Evolutionary conservation across 2,329 filamentous ascomycete genomes (phyloP).

Genomic region (Pseudocercospora cruenta): DNA sequence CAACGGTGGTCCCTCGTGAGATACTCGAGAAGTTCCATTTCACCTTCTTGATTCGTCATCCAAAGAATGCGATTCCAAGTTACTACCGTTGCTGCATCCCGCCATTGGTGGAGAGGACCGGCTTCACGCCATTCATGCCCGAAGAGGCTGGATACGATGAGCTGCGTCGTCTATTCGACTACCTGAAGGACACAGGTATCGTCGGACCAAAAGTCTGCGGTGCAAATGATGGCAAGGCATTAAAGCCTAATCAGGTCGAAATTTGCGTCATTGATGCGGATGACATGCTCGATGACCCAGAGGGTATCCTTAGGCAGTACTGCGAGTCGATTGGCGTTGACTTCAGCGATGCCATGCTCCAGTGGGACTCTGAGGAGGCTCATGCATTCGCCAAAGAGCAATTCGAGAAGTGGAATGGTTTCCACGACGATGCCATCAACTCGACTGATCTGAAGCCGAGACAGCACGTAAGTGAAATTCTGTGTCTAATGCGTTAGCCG

Average conservation of each 20-base stretch:
- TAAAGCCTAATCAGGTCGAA: conserved; percentile 49
- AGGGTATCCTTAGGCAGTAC: conserved; percentile 74
- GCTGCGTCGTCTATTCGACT: conserved; percentile 85
- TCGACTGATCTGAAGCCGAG: conserved; percentile 76
- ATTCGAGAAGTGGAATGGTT: conserved; percentile 97
- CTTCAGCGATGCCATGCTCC: conserved; percentile 76
- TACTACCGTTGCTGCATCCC: conserved; percentile 94
- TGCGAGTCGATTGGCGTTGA: conserved; percentile 80
- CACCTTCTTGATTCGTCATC: conserved; percentile 95
- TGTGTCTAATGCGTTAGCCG: conserved; percentile 8
- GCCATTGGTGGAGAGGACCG: conserved; percentile 78
- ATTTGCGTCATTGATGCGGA: conserved; percentile 93
- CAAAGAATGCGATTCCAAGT: conserved; percentile 86
- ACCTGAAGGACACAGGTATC: conserved; percentile 68
- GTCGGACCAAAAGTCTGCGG: conserved; percentile 70
- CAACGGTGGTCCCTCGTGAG: conserved; percentile 77
- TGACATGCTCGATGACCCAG: conserved; percentile 85
- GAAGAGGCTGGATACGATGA: conserved; percentile 89
- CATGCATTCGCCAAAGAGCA: conserved; percentile 69
- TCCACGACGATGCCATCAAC: conserved; percentile 91
- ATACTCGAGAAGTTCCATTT: conserved; percentile 84
- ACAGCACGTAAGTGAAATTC: conserved; percentile 55
- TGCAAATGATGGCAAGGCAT: conserved; percentile 19
- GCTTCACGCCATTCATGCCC: conserved; percentile 84
- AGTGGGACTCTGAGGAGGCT: conserved; percentile 78